Base-by-base conservation (phyloP, 2,329 filamentous ascomycete genomes). In the Cordyceps farinosa region DNA sequence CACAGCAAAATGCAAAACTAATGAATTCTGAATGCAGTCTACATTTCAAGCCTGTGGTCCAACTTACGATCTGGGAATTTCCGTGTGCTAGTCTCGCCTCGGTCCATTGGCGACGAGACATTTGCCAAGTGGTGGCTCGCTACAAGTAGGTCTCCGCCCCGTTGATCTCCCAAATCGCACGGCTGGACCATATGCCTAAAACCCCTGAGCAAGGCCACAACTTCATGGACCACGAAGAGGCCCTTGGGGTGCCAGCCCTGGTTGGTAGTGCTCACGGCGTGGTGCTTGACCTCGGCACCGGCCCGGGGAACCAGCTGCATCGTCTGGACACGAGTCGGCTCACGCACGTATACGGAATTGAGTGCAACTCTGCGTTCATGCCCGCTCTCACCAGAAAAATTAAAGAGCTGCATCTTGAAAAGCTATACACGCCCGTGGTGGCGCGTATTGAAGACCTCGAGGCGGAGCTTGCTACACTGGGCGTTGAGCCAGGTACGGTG, bases 281-380 rank as follows among this genome's bases (percentile, higher is more conserved):
- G n/a, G 69, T 80, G 55, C 74, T 81, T 36, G 79, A 81, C 64
- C 71, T 80, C 0, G 79, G 78, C 27, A 76, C 79, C 4, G 79
- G 78, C 9, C 67, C 74, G 44, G 79, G 78, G 36, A 80, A 77
- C 65, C 78, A 80, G 66, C 73, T 80, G 22, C 71, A 73, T 27
- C 72, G 74, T 32, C 79, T 73, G 63, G 69, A 76, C 65, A 10
- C 68, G 5, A 67, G 68, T 13, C 65, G 67, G 15, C 66, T 80
- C 22, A 66, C 70, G 3, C 67, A 66, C 22, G 59, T 79, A 15
- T 79, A 78, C 64, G 78, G 72, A 34, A 67, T 80, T 53, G 79
- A 80, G 56, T 75, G 76, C 9, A 80, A 79, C 67, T 61, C 66
- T 2, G 62, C 69, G 47, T 77, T 75, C 45, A 65, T 68, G 57